phyloP scores from a whole-genome alignment of 78 protist genomes.

The Speleostelium caveatum region DNA sequence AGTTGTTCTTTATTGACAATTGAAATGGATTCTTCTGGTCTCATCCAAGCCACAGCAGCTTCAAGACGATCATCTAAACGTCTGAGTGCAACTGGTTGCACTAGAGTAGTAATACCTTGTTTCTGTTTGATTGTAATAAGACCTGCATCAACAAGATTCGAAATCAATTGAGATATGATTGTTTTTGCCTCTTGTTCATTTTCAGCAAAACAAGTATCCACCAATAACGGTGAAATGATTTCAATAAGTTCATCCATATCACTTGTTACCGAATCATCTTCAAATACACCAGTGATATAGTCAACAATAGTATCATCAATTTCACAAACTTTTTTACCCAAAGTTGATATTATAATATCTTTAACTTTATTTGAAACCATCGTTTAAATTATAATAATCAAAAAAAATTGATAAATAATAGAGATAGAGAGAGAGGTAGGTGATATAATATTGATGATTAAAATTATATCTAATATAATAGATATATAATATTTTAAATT shows the following conservation, averaged over 20 bases:
- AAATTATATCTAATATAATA: no score
- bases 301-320: conserved; percentile 82
- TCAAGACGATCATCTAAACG: conserved; percentile 63
- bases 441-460: no score
- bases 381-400: neutral
- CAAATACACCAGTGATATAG: conserved; percentile 72
- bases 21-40: conserved; percentile 62
- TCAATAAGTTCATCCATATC: conserved; percentile 68
- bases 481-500: no score
- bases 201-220: conserved; percentile 46
- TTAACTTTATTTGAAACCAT: conserved; percentile 46
- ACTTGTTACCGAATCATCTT: conserved; percentile 44
- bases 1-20: conserved; percentile 64
- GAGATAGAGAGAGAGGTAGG: no score
- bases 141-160: neutral
- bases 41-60: conserved; percentile 80
- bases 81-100: conserved; percentile 25
- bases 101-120: neutral
- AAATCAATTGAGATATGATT: neutral
- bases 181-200: conserved; percentile 15
- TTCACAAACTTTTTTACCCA: conserved; percentile 35
- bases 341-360: conserved; percentile 17
- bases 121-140: conserved; percentile 26
- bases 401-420: no score
- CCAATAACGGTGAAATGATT: conserved; percentile 61